Evolutionary conservation across 2,329 filamentous ascomycete genomes (phyloP).

Genomic region (Proliferodiscus dingleyae): DNA sequence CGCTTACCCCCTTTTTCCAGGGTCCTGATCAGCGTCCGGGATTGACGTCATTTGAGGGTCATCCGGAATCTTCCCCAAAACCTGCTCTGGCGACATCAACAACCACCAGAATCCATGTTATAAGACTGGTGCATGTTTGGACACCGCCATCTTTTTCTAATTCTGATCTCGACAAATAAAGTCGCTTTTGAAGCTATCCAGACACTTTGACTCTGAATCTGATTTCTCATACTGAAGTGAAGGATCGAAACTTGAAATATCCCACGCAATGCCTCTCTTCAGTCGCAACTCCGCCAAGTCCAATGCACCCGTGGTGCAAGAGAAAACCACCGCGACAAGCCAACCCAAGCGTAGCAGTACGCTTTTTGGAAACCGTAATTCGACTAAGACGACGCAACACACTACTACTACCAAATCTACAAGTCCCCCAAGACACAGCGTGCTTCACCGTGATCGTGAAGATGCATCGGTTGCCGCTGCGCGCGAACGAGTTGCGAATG

Average conservation of each 20-base stretch:
- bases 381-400: conserved; percentile 24
- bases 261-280: conserved; percentile 18
- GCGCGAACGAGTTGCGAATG: conserved; percentile 54
- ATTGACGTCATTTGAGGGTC: not conserved
- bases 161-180: not conserved
- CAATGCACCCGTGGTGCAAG: not conserved
- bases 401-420: conserved; percentile 24
- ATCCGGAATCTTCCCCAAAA: not conserved
- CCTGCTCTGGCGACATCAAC: not conserved
- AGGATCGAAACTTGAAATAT: not conserved
- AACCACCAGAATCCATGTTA: not conserved
- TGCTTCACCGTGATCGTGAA: conserved; percentile 43
- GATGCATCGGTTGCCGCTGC: conserved; percentile 60
- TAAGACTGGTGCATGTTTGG: not conserved
- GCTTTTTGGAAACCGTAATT: conserved; percentile 36
- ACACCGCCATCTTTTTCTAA: not conserved
- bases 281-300: conserved; percentile 1
- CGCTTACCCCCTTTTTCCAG: not conserved
- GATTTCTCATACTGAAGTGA: not conserved
- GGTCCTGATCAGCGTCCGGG: not conserved
- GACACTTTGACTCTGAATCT: not conserved
- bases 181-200: not conserved
- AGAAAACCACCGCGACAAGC: conserved; percentile 1
- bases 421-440: conserved; percentile 23
- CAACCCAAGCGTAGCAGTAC: conserved; percentile 6